phyloP scores from a whole-genome alignment of 164 flowering plant species.

The Kalanchoe fedtschenkoi region DNA sequence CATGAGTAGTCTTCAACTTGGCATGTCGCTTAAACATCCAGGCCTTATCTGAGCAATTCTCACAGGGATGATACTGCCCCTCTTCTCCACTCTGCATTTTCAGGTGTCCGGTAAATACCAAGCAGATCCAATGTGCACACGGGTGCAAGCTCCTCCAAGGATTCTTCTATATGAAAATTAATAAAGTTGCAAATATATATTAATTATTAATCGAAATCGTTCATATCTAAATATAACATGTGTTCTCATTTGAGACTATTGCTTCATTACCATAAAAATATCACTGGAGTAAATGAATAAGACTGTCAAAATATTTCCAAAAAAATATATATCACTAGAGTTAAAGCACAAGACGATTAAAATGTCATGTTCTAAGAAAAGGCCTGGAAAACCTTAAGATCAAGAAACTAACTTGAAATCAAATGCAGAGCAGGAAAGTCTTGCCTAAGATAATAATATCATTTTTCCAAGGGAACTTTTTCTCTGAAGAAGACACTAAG shows the following conservation, averaged over 20 bases:
- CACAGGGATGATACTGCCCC: constrained; percentile 88
- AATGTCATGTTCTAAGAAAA: neutral
- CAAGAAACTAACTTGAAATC: neutral
- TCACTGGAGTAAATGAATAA: neutral
- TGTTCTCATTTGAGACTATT: neutral
- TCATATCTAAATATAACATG: neutral
- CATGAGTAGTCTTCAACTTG: constrained; percentile 78
- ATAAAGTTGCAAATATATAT: neutral
- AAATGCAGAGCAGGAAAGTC: neutral
- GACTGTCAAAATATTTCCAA: neutral
- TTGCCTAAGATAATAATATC: constrained; percentile 69
- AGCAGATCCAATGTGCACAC: constrained; percentile 86
- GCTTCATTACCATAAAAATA: neutral
- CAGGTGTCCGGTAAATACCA: constrained; percentile 65
- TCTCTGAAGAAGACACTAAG: constrained; percentile 72
- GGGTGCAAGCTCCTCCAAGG: constrained; percentile 94
- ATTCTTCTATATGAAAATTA: constrained; percentile 75
- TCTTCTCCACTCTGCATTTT: constrained; percentile 78
- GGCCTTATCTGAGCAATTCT: constrained; percentile 90
- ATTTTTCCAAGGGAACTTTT: constrained; percentile 58
- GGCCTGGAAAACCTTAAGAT: neutral
- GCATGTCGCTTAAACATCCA: constrained; percentile 71
- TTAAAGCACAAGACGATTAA: no score
- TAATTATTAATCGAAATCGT: neutral
- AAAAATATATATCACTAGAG: no score